Conservation (phyloP, 2,329 filamentous ascomycete species). For the Trichophaea hybrida region DNA sequence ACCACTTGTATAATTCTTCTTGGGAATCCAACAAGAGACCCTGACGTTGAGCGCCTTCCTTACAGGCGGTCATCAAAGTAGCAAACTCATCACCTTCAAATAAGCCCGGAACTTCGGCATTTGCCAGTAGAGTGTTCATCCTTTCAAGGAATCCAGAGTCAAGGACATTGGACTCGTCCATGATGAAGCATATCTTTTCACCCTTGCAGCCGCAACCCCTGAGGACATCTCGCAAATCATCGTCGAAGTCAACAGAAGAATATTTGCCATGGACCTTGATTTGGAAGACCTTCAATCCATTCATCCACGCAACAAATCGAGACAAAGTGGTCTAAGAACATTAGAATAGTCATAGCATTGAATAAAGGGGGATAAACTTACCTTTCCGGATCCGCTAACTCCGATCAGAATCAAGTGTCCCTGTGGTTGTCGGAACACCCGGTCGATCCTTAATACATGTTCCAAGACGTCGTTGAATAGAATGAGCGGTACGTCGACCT, state of each 20-base stretch:
- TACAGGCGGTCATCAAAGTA: slow-evolving; percentile 97
- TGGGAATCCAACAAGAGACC: slow-evolving; percentile 90
- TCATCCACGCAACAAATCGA: slow-evolving; percentile 99
- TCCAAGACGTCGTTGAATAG: slow-evolving; percentile 99
- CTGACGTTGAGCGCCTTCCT: slow-evolving; percentile 92
- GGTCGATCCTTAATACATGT: slow-evolving; percentile 93
- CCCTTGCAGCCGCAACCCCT: slow-evolving; percentile 92
- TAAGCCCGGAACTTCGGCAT: slow-evolving; percentile 95
- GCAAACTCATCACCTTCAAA: slow-evolving; percentile 99
- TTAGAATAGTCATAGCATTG: neutral
- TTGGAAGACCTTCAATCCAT: slow-evolving; percentile 95
- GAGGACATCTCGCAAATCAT: slow-evolving; percentile 86
- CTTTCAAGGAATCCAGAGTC: slow-evolving; percentile 97
- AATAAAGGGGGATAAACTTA: slow-evolving; percentile 5
- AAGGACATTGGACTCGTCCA: slow-evolving; percentile 97
- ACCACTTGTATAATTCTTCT: slow-evolving; percentile 99
- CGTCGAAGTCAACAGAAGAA: slow-evolving; percentile 95
- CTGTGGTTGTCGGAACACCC: slow-evolving; percentile 95
- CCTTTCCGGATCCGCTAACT: slow-evolving; percentile 91
- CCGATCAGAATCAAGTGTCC: slow-evolving; percentile 96
- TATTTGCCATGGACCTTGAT: slow-evolving; percentile 99
- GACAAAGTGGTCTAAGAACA: slow-evolving; percentile 61
- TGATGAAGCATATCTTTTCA: slow-evolving; percentile 99
- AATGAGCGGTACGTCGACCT: slow-evolving; percentile 94
- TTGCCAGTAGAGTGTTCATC: slow-evolving; percentile 97